Percentiles rank a stretch among this genome's conserved stretches.
phyloP scores from a whole-genome alignment of 495 filamentous ascomycete species.

The Neurospora sp. region DNA sequence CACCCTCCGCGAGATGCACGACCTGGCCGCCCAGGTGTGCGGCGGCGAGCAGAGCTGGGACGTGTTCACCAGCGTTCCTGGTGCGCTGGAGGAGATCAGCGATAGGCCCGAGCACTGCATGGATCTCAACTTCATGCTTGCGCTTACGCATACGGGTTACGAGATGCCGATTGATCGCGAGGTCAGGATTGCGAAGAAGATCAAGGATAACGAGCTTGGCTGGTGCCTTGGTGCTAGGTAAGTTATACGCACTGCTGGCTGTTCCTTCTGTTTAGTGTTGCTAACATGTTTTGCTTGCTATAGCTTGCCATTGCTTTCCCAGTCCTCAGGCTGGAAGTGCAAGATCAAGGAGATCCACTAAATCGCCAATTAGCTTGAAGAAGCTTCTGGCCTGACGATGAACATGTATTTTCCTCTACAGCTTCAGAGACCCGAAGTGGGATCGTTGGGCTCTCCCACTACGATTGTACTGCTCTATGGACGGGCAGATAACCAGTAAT shows the following conservation, averaged over 20 bases:
- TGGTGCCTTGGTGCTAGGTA: constrained; percentile 97
- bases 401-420: background rate
- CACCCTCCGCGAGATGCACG: constrained; percentile 74
- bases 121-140: constrained; percentile 92
- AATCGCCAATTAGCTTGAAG: background rate
- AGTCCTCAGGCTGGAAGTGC: constrained; percentile 40
- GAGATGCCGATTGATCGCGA: constrained; percentile 95
- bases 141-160: constrained; percentile 87
- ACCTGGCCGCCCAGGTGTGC: constrained; percentile 77
- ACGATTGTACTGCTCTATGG: background rate
- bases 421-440: background rate
- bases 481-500: background rate
- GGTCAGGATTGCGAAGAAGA: constrained; percentile 97
- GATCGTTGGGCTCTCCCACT: background rate
- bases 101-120: constrained; percentile 83
- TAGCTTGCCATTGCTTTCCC: constrained; percentile 37
- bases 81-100: constrained; percentile 61
- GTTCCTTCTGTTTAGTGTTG: background rate
- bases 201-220: constrained; percentile 90
- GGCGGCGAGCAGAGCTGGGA: constrained; percentile 68
- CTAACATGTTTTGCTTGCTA: constrained; percentile 26
- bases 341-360: constrained; percentile 35
- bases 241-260: constrained; percentile 12
- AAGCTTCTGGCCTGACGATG: background rate
- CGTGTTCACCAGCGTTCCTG: constrained; percentile 60